Base-by-base conservation (phyloP, 2,329 filamentous ascomycete species). In the Didymella pinodella region DNA sequence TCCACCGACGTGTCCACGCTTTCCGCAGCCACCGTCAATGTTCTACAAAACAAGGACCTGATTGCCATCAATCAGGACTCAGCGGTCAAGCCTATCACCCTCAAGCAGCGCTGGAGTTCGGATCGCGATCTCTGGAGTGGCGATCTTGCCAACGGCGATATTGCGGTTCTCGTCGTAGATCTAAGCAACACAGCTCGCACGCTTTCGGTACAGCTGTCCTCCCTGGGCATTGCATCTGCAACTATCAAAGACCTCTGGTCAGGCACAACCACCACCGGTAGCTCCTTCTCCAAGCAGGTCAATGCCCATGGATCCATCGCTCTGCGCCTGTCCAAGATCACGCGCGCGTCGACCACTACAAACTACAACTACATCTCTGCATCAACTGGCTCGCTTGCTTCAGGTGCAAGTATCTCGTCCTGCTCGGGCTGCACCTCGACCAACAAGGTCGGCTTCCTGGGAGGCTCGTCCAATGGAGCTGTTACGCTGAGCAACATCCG, bases 41-140 rank as follows among this genome's bases (percentile, higher is more conserved):
- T 67, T 14, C 51, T 67, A 14, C 65, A 67, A n/a, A 67, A 67
- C 54, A 63, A 59, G 6, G 65, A 66, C n/a, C 49, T 66, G 38
- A 60, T 67, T 34, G 59, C 63, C 4, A 66, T 67, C 36, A 67
- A 66, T 43, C 63, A 67, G 38, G 65, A 67, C 34, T 60, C 64
- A 14, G 62, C 59, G 1, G 65, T 67, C 38, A 67, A 67, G 49
- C 65, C 65, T 4, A 56, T 66, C 22, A 65, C 53, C 0, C 62
- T 67, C 4, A 54, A 54, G n/a, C 65, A 67, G 38, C 64, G 65
- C 59, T 67, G 64, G 65, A 61, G 56, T 1, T 54, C 46, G 0
- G 62, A 66, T 18, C 62, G 64, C 14, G 64, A 67, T 41, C 59
- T 66, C 6, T 67, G 64, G 65, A 58, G 54, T 11, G 65, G 65